Base-by-base conservation (phyloP, 441 rosid species). In the Euphorbia neoarborescens region DNA sequence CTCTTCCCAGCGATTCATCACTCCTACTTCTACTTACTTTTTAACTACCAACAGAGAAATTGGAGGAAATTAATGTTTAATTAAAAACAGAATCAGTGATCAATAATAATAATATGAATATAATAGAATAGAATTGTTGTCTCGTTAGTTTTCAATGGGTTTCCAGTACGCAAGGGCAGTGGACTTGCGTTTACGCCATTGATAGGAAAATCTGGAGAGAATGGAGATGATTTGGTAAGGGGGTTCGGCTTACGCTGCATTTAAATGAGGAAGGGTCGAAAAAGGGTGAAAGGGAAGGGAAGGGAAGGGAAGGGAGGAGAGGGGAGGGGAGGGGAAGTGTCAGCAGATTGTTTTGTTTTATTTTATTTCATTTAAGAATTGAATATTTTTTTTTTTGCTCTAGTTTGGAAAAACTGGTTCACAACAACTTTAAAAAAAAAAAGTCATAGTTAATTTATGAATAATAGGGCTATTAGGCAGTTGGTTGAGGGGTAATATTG, bases 101-200 rank as follows among this genome's bases (percentile, higher is more conserved):
- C 30, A 66, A 66, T 22, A 17, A 28, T 38, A 19, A 15, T 3
- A 15, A 48, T 17, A 48, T 15, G 22, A 15, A 48, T 48, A 3
- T 2, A 48, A 48, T 7, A 2, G 22, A 15, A 48, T 48, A 3
- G 3, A 48, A 48, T 7, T 20, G 22, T 0, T 51, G 60, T 9
- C 62, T 66, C 0, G 61, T 9, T 58, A 63, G 15, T 61, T 56
- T 8, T 37, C 66, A 73, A 64, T 46, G 19, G 75, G 76, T 76
- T 83, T 60, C 76, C 76, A 73, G 73, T 80, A 82, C 79, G 87
- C 81, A 81, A 84, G 82, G 82, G 65, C 60, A 28, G n/a, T 68
- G 73, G 78, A 62, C 74, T 83, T 78, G 81, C 87, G 19, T 83
- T 83, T 81, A 85, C 88, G 88, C 85, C 86, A 85, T 79, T 79